A percentile compares a stretch with the other conserved stretches of the same genome.
phyloP scores from a whole-genome alignment of 768 basidiomycete species.

The Tulasnella sp. region DNA sequence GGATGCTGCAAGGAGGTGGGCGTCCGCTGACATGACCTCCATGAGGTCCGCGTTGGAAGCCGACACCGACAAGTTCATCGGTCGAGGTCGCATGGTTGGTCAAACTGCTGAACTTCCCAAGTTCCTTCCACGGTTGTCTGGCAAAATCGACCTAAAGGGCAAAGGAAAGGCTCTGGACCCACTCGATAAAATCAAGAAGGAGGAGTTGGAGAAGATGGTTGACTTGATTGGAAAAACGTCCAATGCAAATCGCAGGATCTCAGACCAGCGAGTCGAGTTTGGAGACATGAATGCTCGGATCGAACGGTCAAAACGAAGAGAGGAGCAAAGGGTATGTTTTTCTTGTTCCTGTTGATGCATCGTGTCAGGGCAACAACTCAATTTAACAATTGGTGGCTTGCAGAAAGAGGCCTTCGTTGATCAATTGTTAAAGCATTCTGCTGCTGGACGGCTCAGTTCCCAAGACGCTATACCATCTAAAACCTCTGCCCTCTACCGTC shows the following conservation, averaged over 20 bases:
- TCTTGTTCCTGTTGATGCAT: constrained; percentile 6
- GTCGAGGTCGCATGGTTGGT: constrained; percentile 22
- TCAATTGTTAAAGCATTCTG: constrained; percentile 55
- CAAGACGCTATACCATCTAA: constrained; percentile 59
- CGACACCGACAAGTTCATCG: constrained; percentile 23
- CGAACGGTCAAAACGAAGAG: constrained; percentile 44
- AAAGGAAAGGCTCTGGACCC: constrained; percentile 31
- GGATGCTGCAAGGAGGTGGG: constrained; percentile 40
- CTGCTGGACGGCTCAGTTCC: constrained; percentile 55
- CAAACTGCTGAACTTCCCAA: constrained; percentile 21
- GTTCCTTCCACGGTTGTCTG: not conserved
- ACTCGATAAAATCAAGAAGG: not conserved
- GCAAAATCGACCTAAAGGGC: constrained; percentile 19
- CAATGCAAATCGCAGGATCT: constrained; percentile 38
- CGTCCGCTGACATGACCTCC: not conserved
- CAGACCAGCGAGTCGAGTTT: constrained; percentile 57
- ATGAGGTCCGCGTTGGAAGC: constrained; percentile 17
- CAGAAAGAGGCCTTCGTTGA: constrained; percentile 69
- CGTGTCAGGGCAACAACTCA: too few species aligned
- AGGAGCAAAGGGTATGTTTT: constrained; percentile 46
- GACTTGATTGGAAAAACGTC: constrained; percentile 60
- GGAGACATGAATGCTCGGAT: constrained; percentile 38
- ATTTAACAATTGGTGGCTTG: constrained; percentile 10
- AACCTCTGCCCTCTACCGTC: constrained; percentile 13
- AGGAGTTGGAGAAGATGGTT: constrained; percentile 57